Percentiles rank a stretch among this genome's conserved stretches.
phyloP scores from a whole-genome alignment of 345 rosid genomes.

The Fremontodendron californicum region DNA sequence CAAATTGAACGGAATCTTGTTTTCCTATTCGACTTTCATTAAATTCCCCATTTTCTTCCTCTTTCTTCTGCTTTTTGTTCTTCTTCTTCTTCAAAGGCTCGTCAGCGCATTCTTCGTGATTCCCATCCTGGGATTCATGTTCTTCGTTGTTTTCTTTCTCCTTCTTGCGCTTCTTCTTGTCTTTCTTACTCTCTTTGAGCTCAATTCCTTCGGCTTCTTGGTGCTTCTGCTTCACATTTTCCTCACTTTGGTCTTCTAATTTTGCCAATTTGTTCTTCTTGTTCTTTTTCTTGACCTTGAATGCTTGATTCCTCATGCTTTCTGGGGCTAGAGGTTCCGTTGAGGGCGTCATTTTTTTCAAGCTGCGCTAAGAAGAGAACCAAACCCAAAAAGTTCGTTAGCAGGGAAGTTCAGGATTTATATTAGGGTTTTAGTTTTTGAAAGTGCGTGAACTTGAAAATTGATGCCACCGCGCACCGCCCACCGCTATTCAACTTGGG shows the following conservation, averaged over 20 bases:
- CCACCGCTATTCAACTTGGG: neutral
- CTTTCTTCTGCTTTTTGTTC: constrained; percentile 31
- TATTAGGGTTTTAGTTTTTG: neutral
- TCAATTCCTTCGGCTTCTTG: constrained; percentile 26
- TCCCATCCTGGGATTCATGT: constrained; percentile 7
- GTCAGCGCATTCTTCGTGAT: constrained; percentile 22
- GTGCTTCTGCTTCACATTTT: constrained; percentile 26
- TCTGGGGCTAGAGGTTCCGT: neutral
- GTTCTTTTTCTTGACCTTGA: constrained; percentile 29
- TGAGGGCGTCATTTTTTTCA: neutral
- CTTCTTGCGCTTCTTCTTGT: constrained; percentile 39
- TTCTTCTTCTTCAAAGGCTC: constrained; percentile 23
- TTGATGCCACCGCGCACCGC: too few species aligned
- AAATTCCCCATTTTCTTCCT: constrained; percentile 14
- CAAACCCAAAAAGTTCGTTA: neutral
- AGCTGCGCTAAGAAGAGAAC: neutral
- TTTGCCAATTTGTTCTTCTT: constrained; percentile 38
- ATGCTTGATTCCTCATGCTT: neutral
- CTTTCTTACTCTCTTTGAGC: constrained; percentile 30
- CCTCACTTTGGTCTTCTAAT: constrained; percentile 19
- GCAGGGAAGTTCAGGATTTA: neutral
- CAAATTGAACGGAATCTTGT: constrained; percentile 7
- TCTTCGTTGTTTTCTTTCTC: constrained; percentile 21
- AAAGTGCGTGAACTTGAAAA: neutral
- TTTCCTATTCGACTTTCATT: constrained; percentile 21